Evolutionary conservation across 169 alveolate species (phyloP).

Genomic region (Plasmodium vivax): DNA sequence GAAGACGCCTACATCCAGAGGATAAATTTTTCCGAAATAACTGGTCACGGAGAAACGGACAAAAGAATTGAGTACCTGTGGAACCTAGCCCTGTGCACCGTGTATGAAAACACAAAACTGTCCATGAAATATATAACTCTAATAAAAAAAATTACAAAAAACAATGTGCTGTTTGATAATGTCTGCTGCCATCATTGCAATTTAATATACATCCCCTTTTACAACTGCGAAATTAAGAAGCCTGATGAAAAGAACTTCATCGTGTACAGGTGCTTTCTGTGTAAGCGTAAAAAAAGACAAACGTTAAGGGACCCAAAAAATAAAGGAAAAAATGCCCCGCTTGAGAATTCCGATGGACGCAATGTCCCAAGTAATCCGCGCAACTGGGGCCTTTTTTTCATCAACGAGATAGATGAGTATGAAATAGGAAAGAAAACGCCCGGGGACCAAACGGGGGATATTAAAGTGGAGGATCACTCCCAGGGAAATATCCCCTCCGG

Average conservation of each 20-base stretch:
- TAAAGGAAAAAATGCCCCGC: background rate
- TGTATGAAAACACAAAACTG: slow-evolving; percentile 54
- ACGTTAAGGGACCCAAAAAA: background rate
- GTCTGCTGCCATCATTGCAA: slow-evolving; percentile 68
- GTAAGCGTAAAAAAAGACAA: slow-evolving; percentile 29
- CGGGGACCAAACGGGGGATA: background rate
- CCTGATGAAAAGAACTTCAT: background rate
- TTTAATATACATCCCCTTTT: slow-evolving; percentile 72
- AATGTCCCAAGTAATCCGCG: background rate
- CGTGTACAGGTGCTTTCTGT: slow-evolving; percentile 21
- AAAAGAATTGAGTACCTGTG: slow-evolving; percentile 55
- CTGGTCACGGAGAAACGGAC: slow-evolving; percentile 6
- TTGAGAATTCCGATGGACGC: background rate
- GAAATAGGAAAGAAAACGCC: slow-evolving; percentile 6
- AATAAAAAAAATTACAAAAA: slow-evolving; percentile 54
- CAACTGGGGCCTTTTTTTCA: background rate
- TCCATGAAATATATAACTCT: slow-evolving; percentile 63
- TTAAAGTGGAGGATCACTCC: background rate
- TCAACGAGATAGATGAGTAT: slow-evolving; percentile 48
- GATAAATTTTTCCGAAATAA: slow-evolving; percentile 1
- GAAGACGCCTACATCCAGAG: background rate
- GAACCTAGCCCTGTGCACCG: slow-evolving; percentile 61
- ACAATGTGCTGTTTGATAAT: slow-evolving; percentile 10
- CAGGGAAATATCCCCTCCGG: background rate
- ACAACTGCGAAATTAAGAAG: slow-evolving; percentile 37